A percentile compares a stretch with the other conserved stretches of the same genome.
These are phyloP conservation scores for Starmerella geochares DNA, from an alignment of 805 yeast species.

Conservation along the genomic window DNA sequence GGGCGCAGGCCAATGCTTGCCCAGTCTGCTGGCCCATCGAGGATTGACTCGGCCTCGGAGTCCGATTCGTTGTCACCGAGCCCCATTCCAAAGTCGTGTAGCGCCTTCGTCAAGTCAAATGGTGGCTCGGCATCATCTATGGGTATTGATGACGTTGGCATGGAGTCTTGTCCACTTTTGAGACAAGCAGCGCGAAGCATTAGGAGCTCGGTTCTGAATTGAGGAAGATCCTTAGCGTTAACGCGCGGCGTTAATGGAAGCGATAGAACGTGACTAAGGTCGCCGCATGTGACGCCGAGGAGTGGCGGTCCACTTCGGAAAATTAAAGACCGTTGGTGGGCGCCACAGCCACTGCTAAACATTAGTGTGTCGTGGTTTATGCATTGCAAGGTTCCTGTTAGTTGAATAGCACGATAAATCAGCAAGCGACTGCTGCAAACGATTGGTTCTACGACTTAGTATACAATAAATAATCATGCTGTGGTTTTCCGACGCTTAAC, in stretches of 20 bases:
- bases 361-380: too few relatives aligned
- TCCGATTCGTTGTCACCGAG: conserved; percentile 8
- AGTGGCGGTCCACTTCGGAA: conserved; percentile 1
- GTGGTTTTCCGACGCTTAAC: conserved; percentile 6
- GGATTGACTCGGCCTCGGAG: neutral
- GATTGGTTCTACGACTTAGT: neutral
- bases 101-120: conserved; percentile 14
- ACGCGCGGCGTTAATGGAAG: neutral
- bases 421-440: neutral
- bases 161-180: neutral
- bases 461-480: neutral
- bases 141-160: neutral
- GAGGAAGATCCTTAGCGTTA: neutral
- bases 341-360: neutral
- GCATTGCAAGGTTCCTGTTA: too few relatives aligned
- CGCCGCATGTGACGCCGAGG: conserved; percentile 3
- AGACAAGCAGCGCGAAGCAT: neutral
- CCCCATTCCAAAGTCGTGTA: conserved; percentile 16
- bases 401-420: too few relatives aligned
- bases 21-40: conserved; percentile 10
- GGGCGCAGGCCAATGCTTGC: conserved; percentile 21
- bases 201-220: neutral
- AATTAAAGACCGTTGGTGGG: neutral
- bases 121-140: neutral
- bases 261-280: neutral